Conservation (phyloP, 2,329 filamentous ascomycete genomes). For the Beauveria brongniartii region DNA sequence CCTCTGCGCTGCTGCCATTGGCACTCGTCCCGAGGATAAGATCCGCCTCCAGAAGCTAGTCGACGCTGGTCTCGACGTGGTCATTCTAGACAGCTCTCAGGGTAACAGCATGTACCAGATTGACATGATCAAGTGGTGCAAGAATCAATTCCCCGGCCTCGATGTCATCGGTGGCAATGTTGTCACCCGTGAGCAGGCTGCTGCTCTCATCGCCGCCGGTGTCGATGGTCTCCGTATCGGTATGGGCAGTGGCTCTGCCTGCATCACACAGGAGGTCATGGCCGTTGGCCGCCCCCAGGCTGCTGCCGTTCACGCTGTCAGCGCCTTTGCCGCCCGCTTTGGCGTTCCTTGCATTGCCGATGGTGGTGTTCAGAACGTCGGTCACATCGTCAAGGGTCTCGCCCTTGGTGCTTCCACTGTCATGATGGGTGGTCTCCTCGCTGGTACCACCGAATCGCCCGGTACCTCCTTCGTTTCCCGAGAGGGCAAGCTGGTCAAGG, state of each 20-base stretch:
- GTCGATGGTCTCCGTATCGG: conserved; percentile 95
- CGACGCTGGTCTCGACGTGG: conserved; percentile 90
- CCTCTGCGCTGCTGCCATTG: conserved; percentile 89
- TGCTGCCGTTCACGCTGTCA: conserved; percentile 83
- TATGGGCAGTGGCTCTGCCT: conserved; percentile 97
- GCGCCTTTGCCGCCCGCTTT: conserved; percentile 81
- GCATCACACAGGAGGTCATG: conserved; percentile 99
- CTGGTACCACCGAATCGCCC: conserved; percentile 94
- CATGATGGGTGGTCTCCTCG: conserved; percentile 98
- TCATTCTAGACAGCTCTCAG: conserved; percentile 92
- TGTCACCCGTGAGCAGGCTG: conserved; percentile 94
- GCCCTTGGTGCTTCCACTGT: conserved; percentile 89
- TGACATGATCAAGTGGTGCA: conserved; percentile 96
- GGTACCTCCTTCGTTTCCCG: conserved; percentile 94
- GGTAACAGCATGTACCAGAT: conserved; percentile 99
- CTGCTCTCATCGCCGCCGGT: conserved; percentile 82
- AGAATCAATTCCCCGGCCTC: conserved; percentile 72
- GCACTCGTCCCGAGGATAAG: conserved; percentile 92
- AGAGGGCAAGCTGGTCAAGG: conserved; percentile 97
- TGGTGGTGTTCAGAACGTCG: conserved; percentile 95
- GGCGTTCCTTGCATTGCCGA: conserved; percentile 97
- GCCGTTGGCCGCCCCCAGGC: conserved; percentile 95
- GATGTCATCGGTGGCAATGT: conserved; percentile 99
- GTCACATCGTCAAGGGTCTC: conserved; percentile 97
- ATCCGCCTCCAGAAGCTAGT: conserved; percentile 76